phyloP scores from a whole-genome alignment of 139 green algal genomes.

The Closterium sp. region DNA sequence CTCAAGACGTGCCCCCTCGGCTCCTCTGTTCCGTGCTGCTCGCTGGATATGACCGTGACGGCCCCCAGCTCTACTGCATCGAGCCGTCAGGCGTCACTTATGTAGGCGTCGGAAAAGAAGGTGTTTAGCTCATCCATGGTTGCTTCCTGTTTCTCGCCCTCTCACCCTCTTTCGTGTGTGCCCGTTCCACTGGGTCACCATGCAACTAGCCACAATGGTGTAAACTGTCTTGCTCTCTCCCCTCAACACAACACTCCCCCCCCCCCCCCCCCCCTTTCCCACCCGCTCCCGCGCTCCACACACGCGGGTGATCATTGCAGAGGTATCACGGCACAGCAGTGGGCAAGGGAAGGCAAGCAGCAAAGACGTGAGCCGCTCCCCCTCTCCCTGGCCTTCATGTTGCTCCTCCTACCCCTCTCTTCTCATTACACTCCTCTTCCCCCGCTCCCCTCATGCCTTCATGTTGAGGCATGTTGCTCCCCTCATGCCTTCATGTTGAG shows the following conservation, averaged over 20 bases:
- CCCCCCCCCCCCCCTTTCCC: neutral
- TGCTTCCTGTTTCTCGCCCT: no score
- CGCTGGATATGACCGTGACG: slow-evolving; percentile 76
- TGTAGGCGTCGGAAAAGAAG: slow-evolving; percentile 5
- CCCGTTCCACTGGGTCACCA: no score
- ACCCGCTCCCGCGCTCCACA: neutral
- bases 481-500: no score
- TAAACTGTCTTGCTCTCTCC: neutral
- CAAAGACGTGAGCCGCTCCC: slow-evolving; percentile 73
- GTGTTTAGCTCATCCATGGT: no score
- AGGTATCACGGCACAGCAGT: slow-evolving; percentile 88
- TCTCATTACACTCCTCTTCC: neutral
- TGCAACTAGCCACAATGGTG: no score
- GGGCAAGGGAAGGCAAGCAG: slow-evolving; percentile 91
- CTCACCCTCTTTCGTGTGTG: no score
- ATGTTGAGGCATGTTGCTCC: no score
- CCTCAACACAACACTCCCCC: neutral
- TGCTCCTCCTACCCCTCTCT: neutral
- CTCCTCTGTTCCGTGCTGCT: slow-evolving; percentile 45
- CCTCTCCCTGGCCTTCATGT: neutral
- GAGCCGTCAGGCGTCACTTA: slow-evolving; percentile 78
- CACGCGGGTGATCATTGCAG: neutral
- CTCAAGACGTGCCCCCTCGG: neutral
- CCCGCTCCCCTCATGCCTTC: neutral
- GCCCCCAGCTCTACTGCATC: slow-evolving; percentile 86